Base-by-base conservation (phyloP, 2,329 filamentous ascomycete genomes). In the Microdochium nivale region DNA sequence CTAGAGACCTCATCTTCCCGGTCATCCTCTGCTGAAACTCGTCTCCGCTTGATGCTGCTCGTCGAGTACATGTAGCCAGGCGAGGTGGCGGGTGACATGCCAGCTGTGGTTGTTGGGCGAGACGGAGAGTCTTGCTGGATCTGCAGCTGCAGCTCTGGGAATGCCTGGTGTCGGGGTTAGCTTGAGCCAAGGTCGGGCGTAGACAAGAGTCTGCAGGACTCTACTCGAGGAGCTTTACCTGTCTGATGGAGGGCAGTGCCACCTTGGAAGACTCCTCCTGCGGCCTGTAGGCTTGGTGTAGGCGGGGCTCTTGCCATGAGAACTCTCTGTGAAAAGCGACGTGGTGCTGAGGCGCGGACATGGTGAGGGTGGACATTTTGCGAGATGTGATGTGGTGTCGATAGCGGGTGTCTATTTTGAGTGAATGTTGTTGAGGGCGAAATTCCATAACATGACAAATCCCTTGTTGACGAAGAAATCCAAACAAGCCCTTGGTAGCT, bases 351-450 rank as follows among this genome's bases (percentile, higher is more conserved):
- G 72, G 67, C 49, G 70, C 65, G 54, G 73, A 62, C 65, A 76
- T 77, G 55, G 73, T 69, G 58, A 78, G 67, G 61, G 72, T 72
- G 62, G 75, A 75, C 75, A 78, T 78, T 43, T 71, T 76, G 63
- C 62, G 54, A 50, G 56, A 21, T 58, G 53, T 60, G 57, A 56
- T 47, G 53, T 44, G 46, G 54, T 56, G 56, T 63, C 60, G 51
- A 55, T 56, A 58, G 55, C 59, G 30, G 40, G 56, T 62, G 55
- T 54, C 57, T 63, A 56, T 50, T 58, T 52, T 55, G 53, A 63
- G 54, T 55, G 56, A 57, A 58, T 60, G 60, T 61, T 63, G 60
- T 52, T 60, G 58, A 55, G 64, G 64, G 62, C 68, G 71, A 66
- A 67, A 62, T 70, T 71, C 71, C 71, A 73, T 75, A 60, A 61